Evolutionary conservation across 179 eudicot genomes (phyloP).

Genomic region (Sideroxylon spinosum): DNA sequence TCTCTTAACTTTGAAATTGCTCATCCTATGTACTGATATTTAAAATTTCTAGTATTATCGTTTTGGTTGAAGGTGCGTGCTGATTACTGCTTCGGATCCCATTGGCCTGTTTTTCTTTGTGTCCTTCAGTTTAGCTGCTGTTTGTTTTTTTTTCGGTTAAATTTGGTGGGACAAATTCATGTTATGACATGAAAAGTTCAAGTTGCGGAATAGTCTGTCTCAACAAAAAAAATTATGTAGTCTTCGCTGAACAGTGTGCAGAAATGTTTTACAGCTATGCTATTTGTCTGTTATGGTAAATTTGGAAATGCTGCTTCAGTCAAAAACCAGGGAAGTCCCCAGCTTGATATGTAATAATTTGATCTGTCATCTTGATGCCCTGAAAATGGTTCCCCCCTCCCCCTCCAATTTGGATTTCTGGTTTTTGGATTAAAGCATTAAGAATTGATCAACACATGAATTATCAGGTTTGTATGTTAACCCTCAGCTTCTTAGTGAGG

Average conservation of each 20-base stretch:
- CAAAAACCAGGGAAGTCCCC: neutral
- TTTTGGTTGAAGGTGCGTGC: neutral
- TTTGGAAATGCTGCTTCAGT: no score
- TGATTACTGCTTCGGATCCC: neutral
- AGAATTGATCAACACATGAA: neutral
- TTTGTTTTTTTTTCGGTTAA: neutral
- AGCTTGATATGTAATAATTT: neutral
- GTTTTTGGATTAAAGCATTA: no score
- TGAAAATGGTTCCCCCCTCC: neutral
- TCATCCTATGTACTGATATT: neutral
- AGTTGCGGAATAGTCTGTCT: neutral
- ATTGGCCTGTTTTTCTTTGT: neutral
- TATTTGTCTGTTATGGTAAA: no score
- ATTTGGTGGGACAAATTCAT: neutral
- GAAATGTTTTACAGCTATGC: no score
- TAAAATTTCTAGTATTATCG: neutral
- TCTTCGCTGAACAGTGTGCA: no score
- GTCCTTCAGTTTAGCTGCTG: neutral
- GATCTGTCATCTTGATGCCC: neutral
- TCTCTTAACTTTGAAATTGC: neutral
- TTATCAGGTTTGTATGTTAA: neutral
- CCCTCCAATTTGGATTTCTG: no score
- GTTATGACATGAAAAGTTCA: neutral
- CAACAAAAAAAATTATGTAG: no score
- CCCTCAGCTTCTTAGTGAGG: neutral